A percentile compares a stretch with the other conserved stretches of the same genome.
Evolutionary conservation across 306 rosid genomes (phyloP).

Genomic region (Vigna nakashimae): DNA sequence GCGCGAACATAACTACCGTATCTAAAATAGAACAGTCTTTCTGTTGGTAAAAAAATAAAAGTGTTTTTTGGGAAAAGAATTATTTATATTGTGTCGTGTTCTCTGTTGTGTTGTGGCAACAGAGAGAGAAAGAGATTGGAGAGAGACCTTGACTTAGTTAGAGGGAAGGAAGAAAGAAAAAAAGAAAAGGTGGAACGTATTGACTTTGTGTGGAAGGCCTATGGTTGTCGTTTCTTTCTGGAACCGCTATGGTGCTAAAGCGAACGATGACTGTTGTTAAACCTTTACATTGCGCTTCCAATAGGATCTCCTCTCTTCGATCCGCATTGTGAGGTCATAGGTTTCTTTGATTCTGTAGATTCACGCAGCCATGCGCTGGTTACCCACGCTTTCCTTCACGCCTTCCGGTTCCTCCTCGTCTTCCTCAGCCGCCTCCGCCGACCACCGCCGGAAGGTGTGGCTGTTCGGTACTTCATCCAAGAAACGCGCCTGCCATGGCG

Average conservation of each 20-base stretch:
- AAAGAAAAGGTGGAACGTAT: not conserved
- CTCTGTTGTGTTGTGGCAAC: not conserved
- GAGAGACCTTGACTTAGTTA: slow-evolving; percentile 35
- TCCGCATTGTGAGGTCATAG: not conserved
- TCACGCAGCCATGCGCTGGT: slow-evolving; percentile 70
- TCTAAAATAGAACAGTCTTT: slow-evolving; percentile 37
- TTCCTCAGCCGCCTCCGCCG: not conserved
- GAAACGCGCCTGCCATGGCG: slow-evolving; percentile 51
- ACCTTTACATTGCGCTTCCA: not conserved
- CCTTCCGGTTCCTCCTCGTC: slow-evolving; percentile 50
- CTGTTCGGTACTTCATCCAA: slow-evolving; percentile 48
- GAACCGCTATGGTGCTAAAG: not conserved
- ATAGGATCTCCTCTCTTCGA: not conserved
- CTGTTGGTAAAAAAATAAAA: not conserved
- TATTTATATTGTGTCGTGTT: not conserved
- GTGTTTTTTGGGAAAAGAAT: not conserved
- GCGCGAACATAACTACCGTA: slow-evolving; percentile 23
- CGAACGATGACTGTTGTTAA: not conserved
- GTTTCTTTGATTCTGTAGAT: not conserved
- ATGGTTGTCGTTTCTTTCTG: too few species aligned
- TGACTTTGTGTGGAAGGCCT: slow-evolving; percentile 11
- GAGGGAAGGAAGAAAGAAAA: not conserved
- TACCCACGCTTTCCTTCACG: slow-evolving; percentile 61
- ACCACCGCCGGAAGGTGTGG: slow-evolving; percentile 48
- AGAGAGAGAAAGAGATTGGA: not conserved